Base-by-base conservation (phyloP, 768 basidiomycete species). In the Cystobasidium ongulense region DNA sequence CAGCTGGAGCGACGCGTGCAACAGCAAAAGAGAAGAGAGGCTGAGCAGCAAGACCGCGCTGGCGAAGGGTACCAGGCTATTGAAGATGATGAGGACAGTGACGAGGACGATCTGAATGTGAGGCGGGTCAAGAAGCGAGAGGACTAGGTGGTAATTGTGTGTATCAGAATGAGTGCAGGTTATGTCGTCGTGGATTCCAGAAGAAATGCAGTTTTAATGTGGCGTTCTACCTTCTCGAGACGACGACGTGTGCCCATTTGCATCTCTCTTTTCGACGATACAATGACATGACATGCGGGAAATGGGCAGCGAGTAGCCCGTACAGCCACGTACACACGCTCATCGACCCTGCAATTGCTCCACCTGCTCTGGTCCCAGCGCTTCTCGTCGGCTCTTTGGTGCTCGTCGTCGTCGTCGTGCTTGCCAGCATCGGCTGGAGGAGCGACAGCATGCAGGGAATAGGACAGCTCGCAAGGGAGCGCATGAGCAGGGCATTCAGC, bases 371-470 rank as follows among this genome's bases (percentile, higher is more conserved):
- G 25, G 10, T 41, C 21, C 63, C 63, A 53, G 65, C 39, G 4
- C 46, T 67, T 31, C 43, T 67, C 23, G 23, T 38, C 29, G 7
- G 36, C 31, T 39, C 50, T n/a, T 23, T 31, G 8, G 43, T 53
- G 11, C 25, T 64, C 21, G 43, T 53, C 4, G 25, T 41, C 43
- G 21, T 23, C 21, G 43, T 50, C 25, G 39, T 46, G 65, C 25
- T 59, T n/a, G 29, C 50, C 7, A 33, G 39, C 5, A 53, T 41
- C 13, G n/a, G n/a, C n/a, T 31, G 18, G 7, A 31, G 13, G 21
- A 50, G 27, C 65, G 65, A 67, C 23, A 67, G 4, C 27, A 71
- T 71, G 68, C 68, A 71, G 31, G 68, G 68, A 33, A 54, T 71
- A 8, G 68, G 50, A n/a, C 38, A 53, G 33, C 54, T 71, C 18